Conservation (phyloP, 495 filamentous ascomycete species). For the Lasiosphaeria ovina region DNA sequence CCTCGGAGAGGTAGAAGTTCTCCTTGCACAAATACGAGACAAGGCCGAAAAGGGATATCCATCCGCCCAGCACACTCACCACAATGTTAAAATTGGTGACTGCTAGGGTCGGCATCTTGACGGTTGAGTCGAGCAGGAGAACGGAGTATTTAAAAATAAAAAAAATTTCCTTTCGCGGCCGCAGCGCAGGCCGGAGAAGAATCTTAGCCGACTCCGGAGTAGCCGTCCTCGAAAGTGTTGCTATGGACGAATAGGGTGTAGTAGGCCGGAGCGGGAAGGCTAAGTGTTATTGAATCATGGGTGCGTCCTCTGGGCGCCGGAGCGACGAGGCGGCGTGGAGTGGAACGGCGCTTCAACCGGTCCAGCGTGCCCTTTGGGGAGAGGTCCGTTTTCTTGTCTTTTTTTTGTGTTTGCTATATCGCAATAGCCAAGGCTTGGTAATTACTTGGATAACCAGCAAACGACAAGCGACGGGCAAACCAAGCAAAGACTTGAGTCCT, state of each 20-base stretch:
- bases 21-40: constrained; percentile 90
- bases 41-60: constrained; percentile 82
- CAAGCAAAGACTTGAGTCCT: too few relatives aligned
- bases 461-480: too few relatives aligned
- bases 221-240: constrained; percentile 27
- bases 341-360: background rate
- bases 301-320: background rate
- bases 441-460: too few relatives aligned
- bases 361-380: background rate
- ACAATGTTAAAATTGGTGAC: constrained; percentile 88
- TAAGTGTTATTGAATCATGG: constrained; percentile 52
- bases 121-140: background rate
- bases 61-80: constrained; percentile 78
- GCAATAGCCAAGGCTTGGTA: too few relatives aligned
- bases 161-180: too few relatives aligned
- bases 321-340: background rate
- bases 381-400: too few relatives aligned
- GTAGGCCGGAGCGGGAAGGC: constrained; percentile 24
- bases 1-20: constrained; percentile 87
- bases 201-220: constrained; percentile 31
- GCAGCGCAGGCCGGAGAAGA: background rate
- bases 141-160: too few relatives aligned
- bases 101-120: constrained; percentile 72
- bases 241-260: constrained; percentile 26
- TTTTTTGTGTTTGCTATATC: too few relatives aligned